A percentile compares a stretch with the other conserved stretches of the same genome.
Conservation (phyloP, 345 rosid species). For the rapeseed (Brassica napus) region Da-Ae NC_063440.1:23181501-23182000, state of each 20-base stretch:
- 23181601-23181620: conserved; percentile 26
- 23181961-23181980: background rate
- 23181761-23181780: background rate
- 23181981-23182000: background rate
- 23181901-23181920: background rate
- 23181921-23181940: conserved; percentile 13
- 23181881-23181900: background rate
- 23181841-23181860: background rate
- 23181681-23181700: conserved; percentile 27
- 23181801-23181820: background rate
- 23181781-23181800: background rate
- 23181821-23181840: background rate
- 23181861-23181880: conserved; percentile 7
- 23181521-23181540: background rate
- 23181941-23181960: background rate
- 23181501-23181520: conserved; percentile 40
- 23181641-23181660: conserved; percentile 24
- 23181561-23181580: conserved; percentile 11
- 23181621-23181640: conserved; percentile 35
- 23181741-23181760: conserved; percentile 11
- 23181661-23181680: conserved; percentile 27
- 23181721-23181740: background rate
- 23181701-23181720: conserved; percentile 14
- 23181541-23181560: background rate
- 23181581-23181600: background rate